A percentile compares a stretch with the other conserved stretches of the same genome.
These are phyloP conservation scores for Entophlyctis helioformis DNA, from an alignment of 192 early-diverging fungal genomes.

Conservation along the genomic window DNA sequence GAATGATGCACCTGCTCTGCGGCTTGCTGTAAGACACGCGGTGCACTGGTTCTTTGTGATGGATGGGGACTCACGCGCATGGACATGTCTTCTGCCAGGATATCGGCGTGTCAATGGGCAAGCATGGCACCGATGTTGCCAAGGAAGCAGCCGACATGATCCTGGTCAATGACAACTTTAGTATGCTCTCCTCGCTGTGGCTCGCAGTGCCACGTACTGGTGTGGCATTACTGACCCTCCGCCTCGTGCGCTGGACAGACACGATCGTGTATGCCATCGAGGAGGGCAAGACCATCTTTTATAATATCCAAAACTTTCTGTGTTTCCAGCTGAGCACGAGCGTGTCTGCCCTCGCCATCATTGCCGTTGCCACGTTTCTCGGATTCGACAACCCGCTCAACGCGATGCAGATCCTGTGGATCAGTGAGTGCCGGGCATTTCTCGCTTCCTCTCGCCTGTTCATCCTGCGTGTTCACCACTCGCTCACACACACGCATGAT, in stretches of 20 bases:
- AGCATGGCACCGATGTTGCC: constrained; percentile 86
- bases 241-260: constrained; percentile 12
- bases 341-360: constrained; percentile 78
- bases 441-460: background rate
- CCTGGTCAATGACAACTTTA: constrained; percentile 88
- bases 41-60: background rate
- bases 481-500: background rate
- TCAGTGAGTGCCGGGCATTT: constrained; percentile 66
- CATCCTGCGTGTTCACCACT: background rate
- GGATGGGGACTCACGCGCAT: background rate
- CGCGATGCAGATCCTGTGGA: constrained; percentile 98
- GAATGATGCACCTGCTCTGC: constrained; percentile 90
- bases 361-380: constrained; percentile 75
- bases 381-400: constrained; percentile 86
- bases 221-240: background rate
- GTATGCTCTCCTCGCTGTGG: constrained; percentile 2
- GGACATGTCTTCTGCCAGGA: constrained; percentile 27
- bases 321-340: constrained; percentile 93
- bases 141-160: constrained; percentile 97
- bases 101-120: constrained; percentile 96
- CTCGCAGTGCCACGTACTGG: background rate
- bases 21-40: constrained; percentile 59
- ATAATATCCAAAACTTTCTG: constrained; percentile 95
- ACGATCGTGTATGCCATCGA: constrained; percentile 90
- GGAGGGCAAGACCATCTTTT: constrained; percentile 96